Percentiles rank a stretch among this genome's conserved stretches.
Conservation (phyloP, 768 basidiomycete species). For the Suillus subalutaceus region DNA sequence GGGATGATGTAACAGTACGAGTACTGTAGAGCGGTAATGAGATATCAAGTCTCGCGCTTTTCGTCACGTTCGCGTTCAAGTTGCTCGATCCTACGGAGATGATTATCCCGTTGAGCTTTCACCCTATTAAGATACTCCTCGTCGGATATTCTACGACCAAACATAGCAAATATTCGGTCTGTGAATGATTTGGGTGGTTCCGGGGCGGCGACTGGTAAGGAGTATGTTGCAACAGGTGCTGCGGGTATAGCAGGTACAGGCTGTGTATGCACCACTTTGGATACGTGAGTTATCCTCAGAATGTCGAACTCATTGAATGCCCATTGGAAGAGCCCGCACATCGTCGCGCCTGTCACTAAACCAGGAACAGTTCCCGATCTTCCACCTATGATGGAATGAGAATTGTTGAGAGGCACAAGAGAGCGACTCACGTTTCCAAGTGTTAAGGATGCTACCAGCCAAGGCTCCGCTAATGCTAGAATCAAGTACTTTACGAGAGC, state of each 20-base stretch:
- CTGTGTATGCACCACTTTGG: constrained; percentile 31
- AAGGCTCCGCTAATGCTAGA: constrained; percentile 72
- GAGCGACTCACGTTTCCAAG: constrained; percentile 58
- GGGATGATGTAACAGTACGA: background rate
- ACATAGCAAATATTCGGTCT: constrained; percentile 40
- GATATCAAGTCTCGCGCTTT: constrained; percentile 16
- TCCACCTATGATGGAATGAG: constrained; percentile 52
- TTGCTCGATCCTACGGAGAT: constrained; percentile 59
- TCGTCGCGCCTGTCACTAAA: constrained; percentile 56
- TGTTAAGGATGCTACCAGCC: constrained; percentile 61
- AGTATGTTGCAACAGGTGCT: background rate
- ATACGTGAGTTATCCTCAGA: constrained; percentile 59
- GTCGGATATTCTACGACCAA: constrained; percentile 56
- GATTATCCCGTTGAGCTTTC: constrained; percentile 54
- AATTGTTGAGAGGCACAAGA: constrained; percentile 10
- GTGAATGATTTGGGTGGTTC: constrained; percentile 24
- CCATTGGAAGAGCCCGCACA: constrained; percentile 67
- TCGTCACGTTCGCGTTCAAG: constrained; percentile 44
- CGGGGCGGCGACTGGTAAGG: background rate
- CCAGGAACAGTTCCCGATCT: constrained; percentile 58
- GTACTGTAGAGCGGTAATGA: background rate
- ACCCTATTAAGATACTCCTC: constrained; percentile 71
- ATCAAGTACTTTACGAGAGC: constrained; percentile 66
- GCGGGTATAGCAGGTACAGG: background rate
- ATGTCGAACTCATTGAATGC: constrained; percentile 71